Evolutionary conservation across 2,329 filamentous ascomycete species (phyloP), one percentile per base, ranked within the genome.

Genomic region (Monilinia fructigena): DNA sequence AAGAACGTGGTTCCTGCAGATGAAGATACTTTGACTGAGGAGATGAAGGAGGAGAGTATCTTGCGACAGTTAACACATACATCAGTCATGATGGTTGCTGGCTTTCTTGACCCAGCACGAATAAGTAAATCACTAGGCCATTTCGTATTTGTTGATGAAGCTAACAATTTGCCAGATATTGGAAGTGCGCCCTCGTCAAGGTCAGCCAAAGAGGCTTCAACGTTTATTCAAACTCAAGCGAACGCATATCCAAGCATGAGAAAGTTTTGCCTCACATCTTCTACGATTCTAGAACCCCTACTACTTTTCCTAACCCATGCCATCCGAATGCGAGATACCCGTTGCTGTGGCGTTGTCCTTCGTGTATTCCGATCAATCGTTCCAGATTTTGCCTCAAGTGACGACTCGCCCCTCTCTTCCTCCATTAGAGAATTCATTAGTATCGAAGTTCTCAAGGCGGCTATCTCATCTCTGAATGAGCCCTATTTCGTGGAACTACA

Each of bases 11-110:
- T 87, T 16, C 84, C 85, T 53, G 84, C 88, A 1, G 88, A 88
- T 4, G 88, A 89, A 26, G 92, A 93, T 65, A 91, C 91, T 68
- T 80, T 99, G 63, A 91, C 91, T 1, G 93, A 97, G 72, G 95
- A 99, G 79, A 99, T 99, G 95, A 97, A 97, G 78, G 89, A 92
- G 8, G 95, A 99, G 77, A 98, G 94, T 75, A 96, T 99, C 40
- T 81, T 99, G 55, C 87, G 95, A 26, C 93, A 97, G 76, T 84
- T 98, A 60, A 97, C 94, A 0, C 95, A 96, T 77, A 92, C 92
- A 4, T 92, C 93, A 1, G 92, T 97, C 40, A 89, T 95, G 72
- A 92, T 98, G 84, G 90, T 97, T 69, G 92, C 92, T 10, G 91
- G 92, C 71, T 88, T 98, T 72, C 82, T 99, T 28, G 93, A 96